A percentile compares a stretch with the other conserved stretches of the same genome.
Evolutionary conservation across 768 basidiomycete species (phyloP).

Genomic region (Mycena venus): DNA sequence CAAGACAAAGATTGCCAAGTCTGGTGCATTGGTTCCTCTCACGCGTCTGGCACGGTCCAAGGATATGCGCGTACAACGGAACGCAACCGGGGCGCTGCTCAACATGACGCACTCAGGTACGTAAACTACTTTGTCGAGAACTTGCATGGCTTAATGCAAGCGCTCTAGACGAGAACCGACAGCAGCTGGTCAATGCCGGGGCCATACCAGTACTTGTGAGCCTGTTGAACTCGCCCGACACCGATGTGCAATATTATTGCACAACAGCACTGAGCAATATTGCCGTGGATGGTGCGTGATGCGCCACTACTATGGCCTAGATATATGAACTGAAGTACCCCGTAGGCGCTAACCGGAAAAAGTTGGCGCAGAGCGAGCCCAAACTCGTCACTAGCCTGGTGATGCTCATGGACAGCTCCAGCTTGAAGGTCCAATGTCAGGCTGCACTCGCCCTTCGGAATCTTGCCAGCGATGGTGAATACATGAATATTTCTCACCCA

Average conservation of each 20-base stretch:
- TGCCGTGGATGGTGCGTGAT: conserved; percentile 86
- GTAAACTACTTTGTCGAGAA: conserved; percentile 33
- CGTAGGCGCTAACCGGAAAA: conserved; percentile 90
- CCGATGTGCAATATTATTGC: conserved; percentile 99
- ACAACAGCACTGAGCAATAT: conserved; percentile 99
- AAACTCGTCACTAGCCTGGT: conserved; percentile 95
- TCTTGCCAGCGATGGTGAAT: conserved; percentile 90
- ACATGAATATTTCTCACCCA: neutral
- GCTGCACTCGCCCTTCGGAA: conserved; percentile 96
- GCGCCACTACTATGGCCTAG: neutral
- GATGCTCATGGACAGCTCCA: conserved; percentile 95
- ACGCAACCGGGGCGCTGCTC: conserved; percentile 96
- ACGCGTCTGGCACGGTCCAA: conserved; percentile 97
- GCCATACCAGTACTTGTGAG: conserved; percentile 98
- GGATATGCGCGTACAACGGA: conserved; percentile 99
- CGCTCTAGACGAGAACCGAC: conserved; percentile 91
- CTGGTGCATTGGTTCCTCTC: conserved; percentile 96
- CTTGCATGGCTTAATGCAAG: neutral
- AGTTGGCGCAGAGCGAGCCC: conserved; percentile 93
- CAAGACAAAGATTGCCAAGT: conserved; percentile 99
- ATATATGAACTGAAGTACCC: conserved; percentile 17
- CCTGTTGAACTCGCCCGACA: conserved; percentile 94
- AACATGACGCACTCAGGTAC: conserved; percentile 99
- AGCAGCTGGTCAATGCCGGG: conserved; percentile 97
- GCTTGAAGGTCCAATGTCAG: conserved; percentile 98